Evolutionary conservation across 192 early-diverging fungal genomes (phyloP).

Genomic region (Geranomyces michiganensis): DNA sequence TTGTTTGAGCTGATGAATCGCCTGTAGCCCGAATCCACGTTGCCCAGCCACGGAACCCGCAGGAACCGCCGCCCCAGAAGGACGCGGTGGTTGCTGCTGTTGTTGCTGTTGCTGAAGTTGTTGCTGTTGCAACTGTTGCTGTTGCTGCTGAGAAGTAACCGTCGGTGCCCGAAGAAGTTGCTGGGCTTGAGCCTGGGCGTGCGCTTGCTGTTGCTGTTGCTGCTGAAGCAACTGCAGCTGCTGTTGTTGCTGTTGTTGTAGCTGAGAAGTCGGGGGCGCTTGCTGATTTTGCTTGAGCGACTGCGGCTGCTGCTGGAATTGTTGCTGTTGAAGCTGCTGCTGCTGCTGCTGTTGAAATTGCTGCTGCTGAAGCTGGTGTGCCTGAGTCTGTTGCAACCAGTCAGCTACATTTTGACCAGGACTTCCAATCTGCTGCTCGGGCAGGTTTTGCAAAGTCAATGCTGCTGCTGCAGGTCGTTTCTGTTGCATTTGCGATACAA

Average conservation of each 20-base stretch:
- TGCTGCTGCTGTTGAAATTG: constrained; percentile 1
- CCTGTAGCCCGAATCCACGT: constrained; percentile 20
- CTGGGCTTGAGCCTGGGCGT: not conserved
- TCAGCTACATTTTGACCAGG: constrained; percentile 9
- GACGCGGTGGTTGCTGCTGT: constrained; percentile 11
- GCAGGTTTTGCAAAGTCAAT: constrained; percentile 1
- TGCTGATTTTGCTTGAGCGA: not conserved
- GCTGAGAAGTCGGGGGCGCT: not conserved
- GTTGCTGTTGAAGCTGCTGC: not conserved
- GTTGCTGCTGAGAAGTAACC: constrained; percentile 4
- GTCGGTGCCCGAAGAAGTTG: not conserved
- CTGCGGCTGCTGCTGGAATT: constrained; percentile 2
- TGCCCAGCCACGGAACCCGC: not conserved
- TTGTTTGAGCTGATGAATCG: constrained; percentile 27
- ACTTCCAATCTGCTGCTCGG: not conserved
- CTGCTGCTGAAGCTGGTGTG: constrained; percentile 12
- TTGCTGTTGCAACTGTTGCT: constrained; percentile 12
- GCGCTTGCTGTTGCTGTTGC: not conserved
- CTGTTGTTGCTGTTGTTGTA: constrained; percentile 23
- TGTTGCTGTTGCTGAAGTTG: constrained; percentile 14
- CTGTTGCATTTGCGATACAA: constrained; percentile 18
- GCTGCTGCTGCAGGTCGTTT: not conserved
- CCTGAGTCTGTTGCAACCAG: not conserved
- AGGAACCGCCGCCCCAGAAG: not conserved
- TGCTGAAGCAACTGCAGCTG: not conserved